Conservation (phyloP, 2,329 filamentous ascomycete genomes). For the Clonostachys solani region DNA sequence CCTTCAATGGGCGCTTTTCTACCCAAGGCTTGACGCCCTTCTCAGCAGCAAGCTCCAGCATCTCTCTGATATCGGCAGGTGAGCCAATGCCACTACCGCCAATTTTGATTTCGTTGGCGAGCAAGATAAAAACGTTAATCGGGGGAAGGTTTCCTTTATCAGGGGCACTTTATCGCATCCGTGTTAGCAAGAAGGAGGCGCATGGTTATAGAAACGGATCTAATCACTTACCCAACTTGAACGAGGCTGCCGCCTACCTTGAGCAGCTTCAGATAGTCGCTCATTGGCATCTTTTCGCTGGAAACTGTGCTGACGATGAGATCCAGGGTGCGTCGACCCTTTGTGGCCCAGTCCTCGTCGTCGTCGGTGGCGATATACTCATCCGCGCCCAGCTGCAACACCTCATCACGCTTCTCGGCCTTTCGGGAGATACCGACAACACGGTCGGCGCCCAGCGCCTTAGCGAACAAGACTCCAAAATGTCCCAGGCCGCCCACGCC, state of each 20-base stretch:
- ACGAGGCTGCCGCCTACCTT: constrained; percentile 12
- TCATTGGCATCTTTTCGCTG: constrained; percentile 25
- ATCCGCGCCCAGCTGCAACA: constrained; percentile 47
- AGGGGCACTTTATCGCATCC: too few relatives aligned
- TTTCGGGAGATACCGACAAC: constrained; percentile 53
- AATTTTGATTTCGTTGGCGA: constrained; percentile 44
- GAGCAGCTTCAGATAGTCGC: constrained; percentile 6
- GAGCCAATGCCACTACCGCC: constrained; percentile 37
- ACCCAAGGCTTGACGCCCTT: constrained; percentile 51
- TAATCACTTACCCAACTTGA: constrained; percentile 33
- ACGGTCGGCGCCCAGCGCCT: constrained; percentile 53
- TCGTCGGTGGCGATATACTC: constrained; percentile 53
- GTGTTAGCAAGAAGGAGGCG: neutral
- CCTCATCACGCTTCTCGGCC: constrained; percentile 51
- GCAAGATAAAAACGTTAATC: constrained; percentile 49
- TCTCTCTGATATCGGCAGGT: constrained; percentile 43
- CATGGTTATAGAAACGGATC: constrained; percentile 23
- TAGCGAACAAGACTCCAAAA: constrained; percentile 62
- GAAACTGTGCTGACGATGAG: constrained; percentile 69
- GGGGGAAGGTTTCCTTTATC: constrained; percentile 19
- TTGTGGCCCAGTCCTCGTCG: constrained; percentile 43
- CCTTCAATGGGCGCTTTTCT: constrained; percentile 42
- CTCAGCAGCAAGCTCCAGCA: constrained; percentile 49
- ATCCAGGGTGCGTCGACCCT: constrained; percentile 57
- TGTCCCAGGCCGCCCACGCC: constrained; percentile 69